Evolutionary conservation across 495 filamentous ascomycete genomes (phyloP).

Genomic region (Tetracladium setigerum): DNA sequence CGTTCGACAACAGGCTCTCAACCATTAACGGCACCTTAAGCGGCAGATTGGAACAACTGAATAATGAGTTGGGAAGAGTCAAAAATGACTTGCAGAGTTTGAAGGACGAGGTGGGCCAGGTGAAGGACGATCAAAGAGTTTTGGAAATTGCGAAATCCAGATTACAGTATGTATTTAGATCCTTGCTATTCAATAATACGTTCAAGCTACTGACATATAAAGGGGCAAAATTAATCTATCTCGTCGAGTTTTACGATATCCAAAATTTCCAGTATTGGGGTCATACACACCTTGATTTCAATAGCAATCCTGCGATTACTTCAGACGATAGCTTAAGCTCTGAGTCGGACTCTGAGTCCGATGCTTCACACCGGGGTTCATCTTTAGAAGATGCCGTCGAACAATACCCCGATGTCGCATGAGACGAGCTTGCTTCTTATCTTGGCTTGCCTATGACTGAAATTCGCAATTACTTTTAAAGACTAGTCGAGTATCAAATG

Average conservation of each 20-base stretch:
- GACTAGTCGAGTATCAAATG: neutral
- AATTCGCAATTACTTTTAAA: neutral
- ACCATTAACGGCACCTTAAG: neutral
- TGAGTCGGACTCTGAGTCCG: neutral
- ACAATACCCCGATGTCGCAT: neutral
- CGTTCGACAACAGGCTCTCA: neutral
- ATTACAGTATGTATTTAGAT: neutral
- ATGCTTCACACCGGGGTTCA: neutral
- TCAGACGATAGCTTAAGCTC: neutral
- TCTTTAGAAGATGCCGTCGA: constrained; percentile 1
- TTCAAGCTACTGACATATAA: neutral
- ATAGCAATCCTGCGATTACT: neutral
- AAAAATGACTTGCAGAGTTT: no score
- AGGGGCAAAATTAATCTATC: constrained; percentile 1
- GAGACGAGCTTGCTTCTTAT: neutral
- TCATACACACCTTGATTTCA: no score
- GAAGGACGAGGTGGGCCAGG: neutral
- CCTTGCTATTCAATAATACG: neutral
- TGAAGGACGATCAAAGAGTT: constrained; percentile 1
- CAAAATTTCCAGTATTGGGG: constrained; percentile 1
- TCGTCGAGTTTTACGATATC: constrained; percentile 1
- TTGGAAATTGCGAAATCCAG: neutral
- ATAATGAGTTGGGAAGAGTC: neutral
- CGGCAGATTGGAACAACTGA: neutral
- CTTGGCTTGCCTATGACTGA: neutral